These are phyloP conservation scores for Agarophyton chilense DNA, from an alignment of 23 red algal genomes.

Conservation along the genomic window DNA sequence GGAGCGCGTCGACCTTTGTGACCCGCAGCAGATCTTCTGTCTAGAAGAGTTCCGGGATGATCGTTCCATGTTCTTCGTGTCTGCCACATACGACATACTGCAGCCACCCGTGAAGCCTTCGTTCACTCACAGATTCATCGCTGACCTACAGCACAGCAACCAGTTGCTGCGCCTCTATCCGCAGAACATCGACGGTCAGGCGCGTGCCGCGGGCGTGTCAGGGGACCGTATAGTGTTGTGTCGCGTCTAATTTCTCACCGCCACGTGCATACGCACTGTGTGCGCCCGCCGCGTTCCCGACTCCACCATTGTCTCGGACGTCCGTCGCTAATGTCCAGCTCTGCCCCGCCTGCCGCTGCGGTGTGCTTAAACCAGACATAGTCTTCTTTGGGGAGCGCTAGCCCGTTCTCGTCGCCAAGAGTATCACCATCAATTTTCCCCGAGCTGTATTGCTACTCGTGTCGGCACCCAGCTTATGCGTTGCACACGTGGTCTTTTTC, in stretches of 20 bases:
- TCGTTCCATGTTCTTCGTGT: slow-evolving; percentile 83
- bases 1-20: too few species aligned
- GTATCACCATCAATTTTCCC: slow-evolving; percentile 37
- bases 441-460: slow-evolving; percentile 88
- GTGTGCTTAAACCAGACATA: slow-evolving; percentile 95
- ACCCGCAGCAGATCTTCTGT: too few species aligned
- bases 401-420: slow-evolving; percentile 48
- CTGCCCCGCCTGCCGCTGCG: slow-evolving; percentile 40
- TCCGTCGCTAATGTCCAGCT: slow-evolving; percentile 30
- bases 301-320: too few species aligned
- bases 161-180: slow-evolving; percentile 89
- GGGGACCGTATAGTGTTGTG: too few species aligned
- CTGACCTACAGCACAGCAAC: slow-evolving; percentile 66
- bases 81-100: slow-evolving; percentile 78
- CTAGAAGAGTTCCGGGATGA: slow-evolving; percentile 75
- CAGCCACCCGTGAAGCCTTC: slow-evolving; percentile 48
- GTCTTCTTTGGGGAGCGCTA: slow-evolving; percentile 95
- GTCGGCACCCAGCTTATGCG: slow-evolving; percentile 83
- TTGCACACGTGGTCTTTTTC: slow-evolving; percentile 89
- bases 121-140: slow-evolving; percentile 79
- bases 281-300: too few species aligned
- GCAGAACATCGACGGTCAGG: slow-evolving; percentile 99
- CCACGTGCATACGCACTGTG: too few species aligned
- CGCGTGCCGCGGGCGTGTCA: too few species aligned
- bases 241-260: too few species aligned